Evolutionary conservation across 208 protist genomes (phyloP), one percentile per base, ranked within the genome.

Genomic region (Trichomonas vaginalis): DNA sequence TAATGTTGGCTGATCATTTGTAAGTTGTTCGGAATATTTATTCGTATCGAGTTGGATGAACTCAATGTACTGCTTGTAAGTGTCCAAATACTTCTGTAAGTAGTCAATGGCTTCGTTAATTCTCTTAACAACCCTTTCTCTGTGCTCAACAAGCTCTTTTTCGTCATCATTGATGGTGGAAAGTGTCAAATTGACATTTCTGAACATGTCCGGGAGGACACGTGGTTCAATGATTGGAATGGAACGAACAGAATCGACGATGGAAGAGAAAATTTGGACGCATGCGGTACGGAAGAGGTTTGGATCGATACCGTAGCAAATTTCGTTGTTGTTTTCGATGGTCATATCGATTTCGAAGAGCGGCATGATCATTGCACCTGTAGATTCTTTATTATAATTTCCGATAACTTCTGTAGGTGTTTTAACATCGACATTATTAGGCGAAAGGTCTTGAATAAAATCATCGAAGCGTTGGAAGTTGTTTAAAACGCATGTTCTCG

Each of bases 191-290:
- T 35, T 27, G 46, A 92, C 86, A 47, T 92, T 92, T 39, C 86
- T 48, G 46, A 92, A 92, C 86, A 92, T 92, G 27, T 92, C 86
- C 23, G 86, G 86, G 0, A 92, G n/a, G 17, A 92, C 86, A 32
- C 86, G 0, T 92, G 86, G 86, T 47, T 92, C 86, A 47, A 92
- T 92, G 37, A 92, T 92, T 92, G 86, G 86, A 92, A 92, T 92
- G 0, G 40, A 49, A n/a, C 86, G 86, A 51, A 92, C 86, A 92
- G 86, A 35, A 92, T 92, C 86, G 46, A 92, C 86, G 15, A 92
- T 92, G n/a, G 86, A 92, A 51, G 86, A 92, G 42, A 92, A 92
- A n/a, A 92, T 92, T 14, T 35, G 42, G 12, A 42, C 17, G n/a
- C 86, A 92, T 39, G 45, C 40, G 48, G 42, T 45, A 8, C 45